Conservation (phyloP, 1,139 yeast genomes). For the Saccharomycopsis hybrid region DNA sequence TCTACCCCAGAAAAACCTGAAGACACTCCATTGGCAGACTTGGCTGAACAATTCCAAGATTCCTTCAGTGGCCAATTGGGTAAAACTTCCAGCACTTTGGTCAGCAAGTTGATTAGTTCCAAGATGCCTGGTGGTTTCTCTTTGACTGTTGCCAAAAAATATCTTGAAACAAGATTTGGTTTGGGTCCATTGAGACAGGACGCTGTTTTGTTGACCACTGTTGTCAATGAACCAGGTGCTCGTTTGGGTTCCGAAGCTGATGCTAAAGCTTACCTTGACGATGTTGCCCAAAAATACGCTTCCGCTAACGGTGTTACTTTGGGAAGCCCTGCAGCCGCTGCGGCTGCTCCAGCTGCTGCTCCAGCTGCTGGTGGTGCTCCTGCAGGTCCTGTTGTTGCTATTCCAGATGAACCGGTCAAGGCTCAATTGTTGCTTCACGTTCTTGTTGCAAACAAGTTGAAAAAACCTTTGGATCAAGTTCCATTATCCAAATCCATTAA, state of each 20-base stretch:
- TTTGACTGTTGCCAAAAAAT: slow-evolving; percentile 83
- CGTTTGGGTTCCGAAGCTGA: slow-evolving; percentile 84
- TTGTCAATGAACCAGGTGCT: slow-evolving; percentile 83
- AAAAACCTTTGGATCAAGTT: slow-evolving; percentile 79
- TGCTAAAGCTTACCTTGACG: slow-evolving; percentile 84
- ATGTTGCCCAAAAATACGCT: slow-evolving; percentile 37
- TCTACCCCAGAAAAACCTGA: slow-evolving; percentile 98
- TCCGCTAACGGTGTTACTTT: slow-evolving; percentile 39
- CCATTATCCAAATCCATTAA: slow-evolving; percentile 91
- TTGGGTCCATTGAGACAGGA: slow-evolving; percentile 92
- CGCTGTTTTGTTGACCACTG: slow-evolving; percentile 71
- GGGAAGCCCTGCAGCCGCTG: slow-evolving; percentile 41
- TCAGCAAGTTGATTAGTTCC: slow-evolving; percentile 87
- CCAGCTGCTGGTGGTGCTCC: slow-evolving; percentile 55
- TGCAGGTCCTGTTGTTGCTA: slow-evolving; percentile 71
- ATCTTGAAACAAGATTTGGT: slow-evolving; percentile 87
- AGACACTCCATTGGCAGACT: slow-evolving; percentile 91
- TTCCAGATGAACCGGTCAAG: slow-evolving; percentile 85
- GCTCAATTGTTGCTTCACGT: slow-evolving; percentile 81
- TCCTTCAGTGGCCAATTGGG: slow-evolving; percentile 84
- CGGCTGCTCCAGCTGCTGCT: slow-evolving; percentile 51
- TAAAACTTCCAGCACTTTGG: slow-evolving; percentile 82
- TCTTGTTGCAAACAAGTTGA: slow-evolving; percentile 90
- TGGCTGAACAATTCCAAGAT: slow-evolving; percentile 94
- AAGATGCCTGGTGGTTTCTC: slow-evolving; percentile 99